phyloP scores from a whole-genome alignment of 331 rosid species.

The Erythrophleum ivorense region DNA sequence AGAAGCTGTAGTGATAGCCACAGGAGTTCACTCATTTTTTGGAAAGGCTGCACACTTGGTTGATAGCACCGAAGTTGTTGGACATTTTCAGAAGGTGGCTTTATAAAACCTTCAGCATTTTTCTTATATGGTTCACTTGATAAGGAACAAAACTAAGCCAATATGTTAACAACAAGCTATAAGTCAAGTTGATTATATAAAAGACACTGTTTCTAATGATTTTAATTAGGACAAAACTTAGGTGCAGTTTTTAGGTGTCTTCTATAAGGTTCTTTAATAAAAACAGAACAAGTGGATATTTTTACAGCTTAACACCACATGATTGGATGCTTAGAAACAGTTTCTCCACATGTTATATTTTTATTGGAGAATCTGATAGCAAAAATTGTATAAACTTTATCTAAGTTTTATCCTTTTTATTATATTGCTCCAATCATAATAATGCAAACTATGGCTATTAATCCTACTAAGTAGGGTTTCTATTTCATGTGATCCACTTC shows the following conservation, averaged over 20 bases:
- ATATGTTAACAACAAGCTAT: not conserved
- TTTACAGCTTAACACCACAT: not conserved
- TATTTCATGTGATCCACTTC: constrained; percentile 2
- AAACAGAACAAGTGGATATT: not conserved
- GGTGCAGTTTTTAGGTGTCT: not conserved
- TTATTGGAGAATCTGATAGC: not conserved
- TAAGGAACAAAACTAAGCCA: constrained; percentile 17
- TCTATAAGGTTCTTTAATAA: not conserved
- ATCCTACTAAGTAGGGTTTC: not conserved
- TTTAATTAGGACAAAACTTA: not conserved
- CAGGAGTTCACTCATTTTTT: constrained; percentile 81
- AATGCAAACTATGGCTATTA: constrained; percentile 9
- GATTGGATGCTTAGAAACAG: not conserved
- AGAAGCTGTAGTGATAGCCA: constrained; percentile 89
- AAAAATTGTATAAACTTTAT: not conserved
- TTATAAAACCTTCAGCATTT: constrained; percentile 3
- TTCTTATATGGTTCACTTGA: constrained; percentile 12
- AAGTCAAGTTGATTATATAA: not conserved
- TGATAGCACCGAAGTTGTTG: constrained; percentile 70
- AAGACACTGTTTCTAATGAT: not conserved
- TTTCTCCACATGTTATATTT: not conserved
- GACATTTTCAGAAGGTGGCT: constrained; percentile 86
- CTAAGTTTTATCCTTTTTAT: not conserved
- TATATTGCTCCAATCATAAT: not conserved
- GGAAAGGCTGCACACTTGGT: constrained; percentile 89